These are phyloP conservation scores for Ceraceosorus guamensis DNA, from an alignment of 1,284 basidiomycete species.

Conservation along the genomic window DNA sequence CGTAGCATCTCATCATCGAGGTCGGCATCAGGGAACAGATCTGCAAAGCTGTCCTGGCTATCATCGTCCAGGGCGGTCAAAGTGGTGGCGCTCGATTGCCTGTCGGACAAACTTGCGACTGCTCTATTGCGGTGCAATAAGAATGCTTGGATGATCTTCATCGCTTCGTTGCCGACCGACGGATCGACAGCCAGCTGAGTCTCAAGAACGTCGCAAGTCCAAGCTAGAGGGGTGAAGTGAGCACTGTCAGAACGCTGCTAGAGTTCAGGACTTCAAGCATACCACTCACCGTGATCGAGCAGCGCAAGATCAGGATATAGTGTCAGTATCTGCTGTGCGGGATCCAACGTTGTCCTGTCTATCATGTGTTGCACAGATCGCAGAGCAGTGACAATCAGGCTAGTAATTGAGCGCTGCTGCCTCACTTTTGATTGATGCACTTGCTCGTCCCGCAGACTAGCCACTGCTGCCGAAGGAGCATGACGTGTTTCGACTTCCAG, in stretches of 20 bases:
- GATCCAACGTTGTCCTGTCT: slow-evolving; percentile 31
- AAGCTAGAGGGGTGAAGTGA: slow-evolving; percentile 52
- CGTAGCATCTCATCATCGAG: slow-evolving; percentile 60
- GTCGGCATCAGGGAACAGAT: slow-evolving; percentile 55
- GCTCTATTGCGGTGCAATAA: slow-evolving; percentile 56
- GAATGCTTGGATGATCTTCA: slow-evolving; percentile 60
- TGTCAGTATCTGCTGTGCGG: neutral
- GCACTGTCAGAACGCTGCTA: neutral
- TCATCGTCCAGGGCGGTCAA: slow-evolving; percentile 5
- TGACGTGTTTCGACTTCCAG: slow-evolving; percentile 19
- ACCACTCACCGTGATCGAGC: slow-evolving; percentile 59
- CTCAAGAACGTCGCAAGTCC: slow-evolving; percentile 60
- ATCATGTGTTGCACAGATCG: slow-evolving; percentile 61
- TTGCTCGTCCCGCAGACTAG: neutral
- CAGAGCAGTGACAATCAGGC: slow-evolving; percentile 46
- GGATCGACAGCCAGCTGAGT: slow-evolving; percentile 54
- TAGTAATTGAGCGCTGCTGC: slow-evolving; percentile 16
- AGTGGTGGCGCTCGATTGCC: neutral
- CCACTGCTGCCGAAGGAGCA: neutral
- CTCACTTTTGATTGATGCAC: too few species aligned
- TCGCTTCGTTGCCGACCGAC: slow-evolving; percentile 57
- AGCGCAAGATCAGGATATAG: slow-evolving; percentile 63
- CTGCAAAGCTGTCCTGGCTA: slow-evolving; percentile 66
- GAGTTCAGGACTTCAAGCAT: slow-evolving; percentile 2
- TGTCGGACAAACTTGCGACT: slow-evolving; percentile 15